phyloP scores from a whole-genome alignment of 441 rosid genomes.

The Adansonia rubrostipa region DNA sequence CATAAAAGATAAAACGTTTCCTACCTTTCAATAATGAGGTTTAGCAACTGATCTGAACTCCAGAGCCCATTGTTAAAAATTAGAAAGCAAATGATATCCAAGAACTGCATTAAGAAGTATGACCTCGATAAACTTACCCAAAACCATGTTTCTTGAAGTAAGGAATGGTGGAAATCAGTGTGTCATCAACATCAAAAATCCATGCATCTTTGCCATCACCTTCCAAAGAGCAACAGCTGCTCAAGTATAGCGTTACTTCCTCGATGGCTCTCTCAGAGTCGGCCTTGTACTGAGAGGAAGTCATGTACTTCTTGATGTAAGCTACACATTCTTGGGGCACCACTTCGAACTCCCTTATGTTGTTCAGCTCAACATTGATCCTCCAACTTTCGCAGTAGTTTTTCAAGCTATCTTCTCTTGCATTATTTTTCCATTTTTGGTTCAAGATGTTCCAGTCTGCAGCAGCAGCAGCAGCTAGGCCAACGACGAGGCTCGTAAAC shows the following conservation, averaged over 20 bases:
- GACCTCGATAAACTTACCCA: conserved; percentile 43
- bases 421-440: conserved; percentile 32
- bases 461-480: conserved; percentile 49
- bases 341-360: conserved; percentile 56
- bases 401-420: conserved; percentile 35
- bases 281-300: conserved; percentile 54
- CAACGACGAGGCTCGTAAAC: conserved; percentile 39
- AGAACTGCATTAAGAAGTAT: not conserved
- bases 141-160: conserved; percentile 62
- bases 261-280: conserved; percentile 54
- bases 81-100: no score
- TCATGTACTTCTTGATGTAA: conserved; percentile 58
- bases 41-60: not conserved
- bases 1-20: no score
- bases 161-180: conserved; percentile 66
- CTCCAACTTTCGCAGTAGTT: conserved; percentile 80
- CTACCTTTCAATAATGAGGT: not conserved
- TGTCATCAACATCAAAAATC: conserved; percentile 71
- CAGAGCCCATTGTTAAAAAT: not conserved
- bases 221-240: conserved; percentile 42
- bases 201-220: conserved; percentile 67
- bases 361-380: conserved; percentile 65
- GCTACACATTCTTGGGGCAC: conserved; percentile 64
- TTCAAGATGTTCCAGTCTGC: conserved; percentile 81
- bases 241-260: conserved; percentile 48